phyloP scores from a whole-genome alignment of 2,329 filamentous ascomycete species.

The Scedosporium apiospermum region DNA sequence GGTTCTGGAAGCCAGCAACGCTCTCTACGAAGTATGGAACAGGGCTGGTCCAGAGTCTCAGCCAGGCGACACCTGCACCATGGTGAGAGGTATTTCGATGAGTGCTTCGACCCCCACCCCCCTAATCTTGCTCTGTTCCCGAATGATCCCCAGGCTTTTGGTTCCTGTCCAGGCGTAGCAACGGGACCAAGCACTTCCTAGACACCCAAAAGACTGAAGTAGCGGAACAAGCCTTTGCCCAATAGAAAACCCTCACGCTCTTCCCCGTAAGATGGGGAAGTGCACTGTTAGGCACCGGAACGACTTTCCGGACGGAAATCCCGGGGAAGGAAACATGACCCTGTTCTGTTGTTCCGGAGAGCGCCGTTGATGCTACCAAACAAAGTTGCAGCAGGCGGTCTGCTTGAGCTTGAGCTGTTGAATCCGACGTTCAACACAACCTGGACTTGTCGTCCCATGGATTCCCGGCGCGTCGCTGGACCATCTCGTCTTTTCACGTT shows the following conservation, averaged over 20 bases:
- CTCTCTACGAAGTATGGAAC: no score
- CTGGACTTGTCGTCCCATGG: not conserved
- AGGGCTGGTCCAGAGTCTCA: no score
- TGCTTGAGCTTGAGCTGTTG: not conserved
- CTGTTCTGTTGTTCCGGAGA: not conserved
- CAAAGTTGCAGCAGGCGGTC: not conserved
- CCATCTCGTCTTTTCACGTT: not conserved
- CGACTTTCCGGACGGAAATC: not conserved
- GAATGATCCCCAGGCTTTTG: not conserved
- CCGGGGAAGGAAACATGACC: not conserved
- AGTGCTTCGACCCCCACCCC: no score
- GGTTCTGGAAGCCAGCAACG: no score
- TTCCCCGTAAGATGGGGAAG: not conserved
- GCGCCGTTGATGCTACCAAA: no score
- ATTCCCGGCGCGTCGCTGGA: not conserved
- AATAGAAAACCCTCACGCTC: not conserved
- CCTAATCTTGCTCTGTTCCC: not conserved
- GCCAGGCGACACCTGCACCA: no score
- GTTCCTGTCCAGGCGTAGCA: not conserved
- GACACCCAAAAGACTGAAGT: no score
- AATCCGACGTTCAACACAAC: not conserved
- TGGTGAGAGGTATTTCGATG: no score
- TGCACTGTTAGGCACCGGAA: not conserved
- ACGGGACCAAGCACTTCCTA: not conserved
- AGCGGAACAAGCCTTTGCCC: not conserved